Base-by-base conservation (phyloP, 805 yeast species). In the Suhomyces faveliae region DNA sequence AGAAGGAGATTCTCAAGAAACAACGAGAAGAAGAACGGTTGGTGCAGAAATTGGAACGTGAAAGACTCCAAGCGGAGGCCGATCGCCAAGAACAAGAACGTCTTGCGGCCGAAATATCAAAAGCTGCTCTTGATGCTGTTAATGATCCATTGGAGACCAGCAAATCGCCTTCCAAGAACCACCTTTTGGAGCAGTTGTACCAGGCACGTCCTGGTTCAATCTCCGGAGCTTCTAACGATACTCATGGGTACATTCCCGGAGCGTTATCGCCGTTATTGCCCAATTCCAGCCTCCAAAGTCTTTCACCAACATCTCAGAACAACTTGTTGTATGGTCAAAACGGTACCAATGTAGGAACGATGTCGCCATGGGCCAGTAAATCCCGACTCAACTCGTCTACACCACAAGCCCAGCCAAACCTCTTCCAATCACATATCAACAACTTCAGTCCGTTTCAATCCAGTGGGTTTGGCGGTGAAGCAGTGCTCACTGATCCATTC, bases 111-210 rank as follows among this genome's bases (percentile, higher is more conserved):
- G 45, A 48, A 22, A 41, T 40, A 8, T 17, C 41, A 4, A 37
- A 35, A 10, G 35, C 27, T 20, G 42, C 45, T 2, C 20, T 25
- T 15, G 20, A 35, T 22, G 48, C 41, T 13, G 43, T 27, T 1
- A 27, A 11, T 1, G 38, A 42, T 12, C 25, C 25, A 13, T 19
- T 13, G 4, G 46, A 23, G 7, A 11, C 40, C 22, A 20, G 40
- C 35, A 11, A 51, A 41, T 40, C 47, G 42, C 53, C 45, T 7
- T 43, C 54, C 8, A 53, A 55, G 25, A 62, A 64, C 42, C 69
- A 61, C 41, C 48, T 67, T 21, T 54, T 68, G 48, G 70, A 64
- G 40, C 74, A 63, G 54, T 62, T 65, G 33, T 69, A 65, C 51
- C 71, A 59, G 17, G 68, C 69, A 11, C 67, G 61, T 37, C 70